A percentile compares a stretch with the other conserved stretches of the same genome.
Evolutionary conservation across 495 filamentous ascomycete genomes (phyloP).

Genomic region (Tuber melanosporum): DNA sequence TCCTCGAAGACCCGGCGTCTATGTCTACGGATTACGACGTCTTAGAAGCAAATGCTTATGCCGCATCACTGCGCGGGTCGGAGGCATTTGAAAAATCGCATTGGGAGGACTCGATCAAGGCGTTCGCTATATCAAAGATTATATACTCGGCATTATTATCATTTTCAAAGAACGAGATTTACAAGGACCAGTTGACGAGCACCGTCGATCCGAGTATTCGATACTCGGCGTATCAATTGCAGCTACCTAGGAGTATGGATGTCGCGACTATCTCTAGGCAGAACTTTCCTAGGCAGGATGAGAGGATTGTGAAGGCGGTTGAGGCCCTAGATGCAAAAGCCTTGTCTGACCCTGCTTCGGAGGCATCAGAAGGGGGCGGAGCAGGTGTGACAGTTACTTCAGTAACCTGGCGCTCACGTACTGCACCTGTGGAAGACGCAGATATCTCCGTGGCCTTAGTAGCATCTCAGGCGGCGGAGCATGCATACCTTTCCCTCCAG

Average conservation of each 20-base stretch:
- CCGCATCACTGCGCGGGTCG: slow-evolving; percentile 63
- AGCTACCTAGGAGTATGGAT: slow-evolving; percentile 73
- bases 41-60: slow-evolving; percentile 82
- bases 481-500: slow-evolving; percentile 45
- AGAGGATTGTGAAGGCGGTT: slow-evolving; percentile 57
- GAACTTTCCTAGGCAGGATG: slow-evolving; percentile 58
- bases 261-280: slow-evolving; percentile 69
- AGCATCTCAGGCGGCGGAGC: slow-evolving; percentile 52
- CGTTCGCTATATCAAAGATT: slow-evolving; percentile 68
- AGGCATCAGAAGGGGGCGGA: slow-evolving; percentile 51
- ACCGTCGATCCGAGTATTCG: slow-evolving; percentile 90
- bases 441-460: slow-evolving; percentile 72
- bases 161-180: slow-evolving; percentile 61
- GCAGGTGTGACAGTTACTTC: slow-evolving; percentile 57
- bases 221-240: slow-evolving; percentile 86
- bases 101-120: slow-evolving; percentile 71
- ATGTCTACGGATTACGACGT: slow-evolving; percentile 64
- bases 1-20: slow-evolving; percentile 54
- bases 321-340: slow-evolving; percentile 66
- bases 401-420: slow-evolving; percentile 82
- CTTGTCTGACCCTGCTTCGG: slow-evolving; percentile 58
- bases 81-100: slow-evolving; percentile 75
- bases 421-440: slow-evolving; percentile 82
- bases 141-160: slow-evolving; percentile 66
- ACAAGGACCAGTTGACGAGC: slow-evolving; percentile 73